Base-by-base conservation (phyloP, 371 early-diverging fungal genomes). In the Syncephalastrum monosporum region DNA sequence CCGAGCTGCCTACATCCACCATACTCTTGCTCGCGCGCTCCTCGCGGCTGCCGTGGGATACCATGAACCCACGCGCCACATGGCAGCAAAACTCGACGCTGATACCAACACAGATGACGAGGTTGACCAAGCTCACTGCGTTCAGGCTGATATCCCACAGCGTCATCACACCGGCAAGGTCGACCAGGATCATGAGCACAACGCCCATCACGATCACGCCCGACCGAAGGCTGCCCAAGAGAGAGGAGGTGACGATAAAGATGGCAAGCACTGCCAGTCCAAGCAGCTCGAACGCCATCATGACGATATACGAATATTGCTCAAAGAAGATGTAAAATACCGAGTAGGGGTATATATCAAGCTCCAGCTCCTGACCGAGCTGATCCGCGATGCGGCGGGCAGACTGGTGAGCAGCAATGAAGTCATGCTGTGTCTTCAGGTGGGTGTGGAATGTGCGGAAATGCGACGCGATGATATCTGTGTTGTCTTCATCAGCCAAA, bases 81-180 rank as follows among this genome's bases (percentile, higher is more conserved):
- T 91, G 90, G 41, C 82, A 83, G 53, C 87, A 87, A 61, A 91
- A 91, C 55, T 91, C 91, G 15, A 91, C 90, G 47, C 86, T 82
- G 63, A 91, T 87, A 49, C 91, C 91, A 5, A 88, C 82, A 57
- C 87, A 87, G 43, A 90, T 90, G 2, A 88, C 82, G 7, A 91
- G 61, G 57, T 91, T 91, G 27, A 90, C 91, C n/a, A 87, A 64
- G 51, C 84, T 84, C 24, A 91, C 81, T 7, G 89, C 90, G 55
- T 89, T 90, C 47, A 91, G 66, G 46, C 83, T 81, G 5, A 91
- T 79, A 7, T 65, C 72, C 87, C 85, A 87, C 3, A 86, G 15
- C 0, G 77, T 78, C 88, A 90, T 90, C 0, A 79, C 74, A n/a
- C 84, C 89, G 15, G 87, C 64, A 4, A 88, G 81, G 65, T 86